These are phyloP conservation scores for Kokia cookei DNA, from an alignment of 441 rosid genomes.

Conservation along the genomic window DNA sequence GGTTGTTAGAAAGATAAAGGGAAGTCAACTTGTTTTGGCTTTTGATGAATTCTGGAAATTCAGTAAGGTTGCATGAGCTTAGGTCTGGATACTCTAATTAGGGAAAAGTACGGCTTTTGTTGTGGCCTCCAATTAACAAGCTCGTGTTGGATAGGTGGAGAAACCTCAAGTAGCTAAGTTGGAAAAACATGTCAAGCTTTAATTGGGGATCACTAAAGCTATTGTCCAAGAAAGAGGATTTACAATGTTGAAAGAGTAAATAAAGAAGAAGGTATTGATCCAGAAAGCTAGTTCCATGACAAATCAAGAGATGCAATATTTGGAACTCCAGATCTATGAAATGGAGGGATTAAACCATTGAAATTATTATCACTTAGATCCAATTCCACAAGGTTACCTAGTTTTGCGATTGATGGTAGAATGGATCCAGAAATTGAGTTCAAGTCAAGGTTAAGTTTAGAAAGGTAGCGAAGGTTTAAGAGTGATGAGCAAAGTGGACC, in stretches of 20 bases:
- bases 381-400: background rate
- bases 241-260: background rate
- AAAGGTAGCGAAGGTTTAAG: background rate
- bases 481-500: background rate
- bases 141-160: background rate
- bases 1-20: background rate
- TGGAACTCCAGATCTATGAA: background rate
- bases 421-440: background rate
- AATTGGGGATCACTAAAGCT: background rate
- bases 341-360: too few species aligned
- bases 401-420: background rate
- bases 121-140: background rate
- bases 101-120: background rate
- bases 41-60: conserved; percentile 20
- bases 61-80: conserved; percentile 21
- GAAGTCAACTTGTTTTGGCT: background rate
- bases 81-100: background rate
- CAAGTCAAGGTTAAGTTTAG: background rate
- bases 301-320: background rate
- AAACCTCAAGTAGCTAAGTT: background rate
- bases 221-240: background rate
- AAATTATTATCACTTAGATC: too few species aligned
- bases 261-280: background rate
- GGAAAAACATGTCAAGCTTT: background rate
- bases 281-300: background rate